These are phyloP conservation scores for Auricularia auricula-judae DNA, from an alignment of 768 basidiomycete genomes.

Conservation along the genomic window DNA sequence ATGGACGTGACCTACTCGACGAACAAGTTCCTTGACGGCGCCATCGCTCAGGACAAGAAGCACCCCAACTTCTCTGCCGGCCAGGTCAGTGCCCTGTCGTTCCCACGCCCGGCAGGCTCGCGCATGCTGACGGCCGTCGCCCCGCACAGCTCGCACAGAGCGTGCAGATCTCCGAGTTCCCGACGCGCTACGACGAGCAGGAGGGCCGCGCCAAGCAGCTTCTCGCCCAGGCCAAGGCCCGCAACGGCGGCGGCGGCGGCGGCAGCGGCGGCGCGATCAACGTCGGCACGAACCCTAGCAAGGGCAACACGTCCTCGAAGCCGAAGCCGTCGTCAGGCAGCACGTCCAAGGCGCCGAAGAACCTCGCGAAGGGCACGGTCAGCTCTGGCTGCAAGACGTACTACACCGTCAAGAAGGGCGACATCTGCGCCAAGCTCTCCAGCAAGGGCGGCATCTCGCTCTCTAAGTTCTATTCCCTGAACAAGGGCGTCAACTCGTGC, in stretches of 20 bases:
- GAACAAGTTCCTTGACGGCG: neutral
- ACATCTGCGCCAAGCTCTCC: neutral
- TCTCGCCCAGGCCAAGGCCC: neutral
- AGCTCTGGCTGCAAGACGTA: neutral
- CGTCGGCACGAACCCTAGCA: neutral
- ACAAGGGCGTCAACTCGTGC: neutral
- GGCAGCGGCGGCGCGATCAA: conserved; percentile 1
- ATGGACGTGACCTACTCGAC: neutral
- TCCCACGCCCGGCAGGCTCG: neutral
- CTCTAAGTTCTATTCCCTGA: neutral
- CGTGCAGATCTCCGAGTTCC: neutral
- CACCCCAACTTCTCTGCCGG: neutral
- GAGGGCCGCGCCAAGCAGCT: neutral
- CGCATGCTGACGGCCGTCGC: neutral
- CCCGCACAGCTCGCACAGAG: neutral
- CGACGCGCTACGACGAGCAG: conserved; percentile 1
- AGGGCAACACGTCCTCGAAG: neutral
- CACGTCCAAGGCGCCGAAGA: neutral
- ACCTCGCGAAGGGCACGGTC: neutral
- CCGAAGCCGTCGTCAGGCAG: neutral
- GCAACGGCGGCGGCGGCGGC: neutral
- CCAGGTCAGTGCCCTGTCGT: neutral
- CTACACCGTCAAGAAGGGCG: conserved; percentile 2
- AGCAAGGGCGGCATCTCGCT: neutral
- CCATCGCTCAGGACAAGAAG: neutral